Evolutionary conservation across 2,329 filamentous ascomycete species (phyloP), one percentile per base, ranked within the genome.

Genomic region (Venturia pyrina): DNA sequence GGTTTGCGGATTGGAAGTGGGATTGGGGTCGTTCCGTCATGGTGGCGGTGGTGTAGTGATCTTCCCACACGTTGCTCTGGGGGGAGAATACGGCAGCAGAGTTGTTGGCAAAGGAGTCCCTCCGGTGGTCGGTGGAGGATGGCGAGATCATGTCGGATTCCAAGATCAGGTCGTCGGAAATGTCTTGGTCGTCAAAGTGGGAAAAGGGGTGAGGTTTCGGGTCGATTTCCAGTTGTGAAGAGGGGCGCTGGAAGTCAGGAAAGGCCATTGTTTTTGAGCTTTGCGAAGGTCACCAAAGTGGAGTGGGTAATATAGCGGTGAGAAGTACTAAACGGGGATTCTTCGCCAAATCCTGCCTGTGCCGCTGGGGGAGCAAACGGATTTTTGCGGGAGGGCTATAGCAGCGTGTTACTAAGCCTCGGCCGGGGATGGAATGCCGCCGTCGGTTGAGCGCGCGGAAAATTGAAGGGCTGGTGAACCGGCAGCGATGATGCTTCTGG

Each of bases 21-120:
- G 48, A 67, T 82, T 80, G 73, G 72, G 76, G 69, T 69, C 73
- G 66, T 60, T 65, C 66, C n/a, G 63, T 24, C 32, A 64, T 57
- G 59, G 75, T 69, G 57, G 76, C 77, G 77, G 71, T 79, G 77
- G 70, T 72, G 69, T 46, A 75, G 76, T 53, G 76, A 65, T 83
- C 81, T 68, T 79, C 77, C 79, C 79, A 82, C 72, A 74, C 75
- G 67, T 80, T 77, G 67, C 79, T 79, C 69, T 80, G 78, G 71
- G 82, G 80, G 66, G 82, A 80, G 73, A 81, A 83, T 72, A 81
- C 79, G 69, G 82, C 79, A 71, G 75, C 72, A 69, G 78, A 76
- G 69, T 76, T 76, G 69, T 80, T 80, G 69, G 78, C 75, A 71
- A 80, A 79, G 65, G 80, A 80, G 50, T 77, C 71, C 66, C 77